phyloP scores from a whole-genome alignment of 2,329 filamentous ascomycete species.

The Ceratocystis papillata region DNA sequence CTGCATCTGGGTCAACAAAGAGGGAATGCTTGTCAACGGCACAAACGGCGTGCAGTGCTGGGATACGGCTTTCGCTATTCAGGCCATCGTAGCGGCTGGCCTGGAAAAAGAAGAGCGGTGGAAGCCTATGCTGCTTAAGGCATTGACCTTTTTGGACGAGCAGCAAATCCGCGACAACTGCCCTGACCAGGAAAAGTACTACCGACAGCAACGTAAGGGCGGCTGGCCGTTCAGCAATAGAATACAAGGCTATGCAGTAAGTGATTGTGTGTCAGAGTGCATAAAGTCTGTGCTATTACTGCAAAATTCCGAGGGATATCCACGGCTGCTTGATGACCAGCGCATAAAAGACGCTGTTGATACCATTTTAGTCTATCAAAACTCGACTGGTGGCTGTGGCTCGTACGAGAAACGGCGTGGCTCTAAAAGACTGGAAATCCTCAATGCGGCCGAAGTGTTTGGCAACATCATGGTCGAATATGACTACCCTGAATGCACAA shows the following conservation, averaged over 20 bases:
- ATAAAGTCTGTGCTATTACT: constrained; percentile 77
- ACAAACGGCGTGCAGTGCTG: constrained; percentile 97
- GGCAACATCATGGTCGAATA: constrained; percentile 98
- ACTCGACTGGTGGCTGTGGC: constrained; percentile 70
- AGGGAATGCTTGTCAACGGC: constrained; percentile 89
- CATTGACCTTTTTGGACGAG: constrained; percentile 73
- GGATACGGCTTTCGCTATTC: constrained; percentile 87
- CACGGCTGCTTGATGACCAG: constrained; percentile 59
- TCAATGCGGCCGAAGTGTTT: constrained; percentile 96
- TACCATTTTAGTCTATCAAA: constrained; percentile 84
- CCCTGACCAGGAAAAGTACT: constrained; percentile 64
- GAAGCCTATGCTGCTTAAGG: constrained; percentile 71
- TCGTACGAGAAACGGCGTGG: constrained; percentile 82
- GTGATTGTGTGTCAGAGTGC: constrained; percentile 86
- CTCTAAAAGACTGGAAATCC: constrained; percentile 63
- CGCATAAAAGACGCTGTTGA: constrained; percentile 82
- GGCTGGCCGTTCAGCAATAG: constrained; percentile 94
- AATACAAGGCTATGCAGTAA: constrained; percentile 88
- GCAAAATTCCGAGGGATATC: constrained; percentile 67
- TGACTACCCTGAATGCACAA: constrained; percentile 96
- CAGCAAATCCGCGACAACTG: constrained; percentile 86
- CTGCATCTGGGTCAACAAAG: constrained; percentile 80
- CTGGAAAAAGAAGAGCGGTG: constrained; percentile 67
- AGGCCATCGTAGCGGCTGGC: constrained; percentile 67
- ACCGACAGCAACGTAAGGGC: constrained; percentile 82